Percentiles rank a stretch among this genome's conserved stretches.
These are phyloP conservation scores for Cyberlindnera suaveolens DNA, from an alignment of 805 yeast species.

Conservation along the genomic window DNA sequence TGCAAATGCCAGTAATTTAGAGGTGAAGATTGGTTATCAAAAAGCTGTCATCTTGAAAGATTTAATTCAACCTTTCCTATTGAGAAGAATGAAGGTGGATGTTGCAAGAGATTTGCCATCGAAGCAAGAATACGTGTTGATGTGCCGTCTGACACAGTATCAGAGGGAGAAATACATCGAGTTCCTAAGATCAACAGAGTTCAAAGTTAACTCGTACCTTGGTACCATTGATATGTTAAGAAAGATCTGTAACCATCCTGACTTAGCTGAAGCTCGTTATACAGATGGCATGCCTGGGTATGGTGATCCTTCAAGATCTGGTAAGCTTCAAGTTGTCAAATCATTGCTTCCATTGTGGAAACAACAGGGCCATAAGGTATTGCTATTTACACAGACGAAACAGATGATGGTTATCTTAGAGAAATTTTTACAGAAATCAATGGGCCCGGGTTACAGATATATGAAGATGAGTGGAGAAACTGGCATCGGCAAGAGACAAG, in stretches of 20 bases:
- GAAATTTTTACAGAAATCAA: conserved; percentile 43
- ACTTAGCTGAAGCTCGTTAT: conserved; percentile 50
- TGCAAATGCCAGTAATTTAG: conserved; percentile 93
- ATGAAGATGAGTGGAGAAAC: conserved; percentile 95
- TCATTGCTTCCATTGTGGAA: conserved; percentile 74
- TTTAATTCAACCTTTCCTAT: conserved; percentile 80
- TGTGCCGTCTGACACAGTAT: conserved; percentile 73
- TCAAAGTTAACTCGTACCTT: conserved; percentile 70
- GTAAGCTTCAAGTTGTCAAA: conserved; percentile 85
- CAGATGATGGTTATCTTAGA: conserved; percentile 92
- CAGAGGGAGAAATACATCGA: conserved; percentile 72
- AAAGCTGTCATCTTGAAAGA: conserved; percentile 91
- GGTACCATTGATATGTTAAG: conserved; percentile 87
- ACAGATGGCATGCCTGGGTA: conserved; percentile 28
- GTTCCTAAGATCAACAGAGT: conserved; percentile 72
- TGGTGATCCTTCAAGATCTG: conserved; percentile 62
- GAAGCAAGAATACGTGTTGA: conserved; percentile 89
- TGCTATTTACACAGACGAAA: conserved; percentile 86
- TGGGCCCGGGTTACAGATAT: conserved; percentile 37
- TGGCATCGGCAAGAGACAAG: conserved; percentile 68
- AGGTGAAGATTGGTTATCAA: conserved; percentile 92
- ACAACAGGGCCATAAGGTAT: conserved; percentile 66
- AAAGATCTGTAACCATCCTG: conserved; percentile 96
- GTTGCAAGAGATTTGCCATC: conserved; percentile 94
- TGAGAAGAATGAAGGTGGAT: conserved; percentile 84